Evolutionary conservation across 192 early-diverging fungal genomes (phyloP), one percentile per base, ranked within the genome.

Genomic region (Linnemannia exigua): DNA sequence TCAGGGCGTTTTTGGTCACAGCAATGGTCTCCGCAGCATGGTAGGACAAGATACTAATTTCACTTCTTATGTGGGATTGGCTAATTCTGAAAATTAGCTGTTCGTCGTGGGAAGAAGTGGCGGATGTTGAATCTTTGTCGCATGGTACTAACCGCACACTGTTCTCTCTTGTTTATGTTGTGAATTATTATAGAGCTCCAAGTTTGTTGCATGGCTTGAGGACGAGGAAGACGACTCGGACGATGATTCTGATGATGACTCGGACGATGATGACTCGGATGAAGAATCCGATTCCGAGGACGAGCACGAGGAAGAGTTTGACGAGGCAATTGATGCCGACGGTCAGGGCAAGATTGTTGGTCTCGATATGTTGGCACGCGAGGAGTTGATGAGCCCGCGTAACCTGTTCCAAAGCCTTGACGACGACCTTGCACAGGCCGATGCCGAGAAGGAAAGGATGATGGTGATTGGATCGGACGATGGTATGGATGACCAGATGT

Each of bases 161-260:
- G n/a, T 4, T 47, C 28, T 41, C 9, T 75, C 9, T 51, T 70
- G 25, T 58, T n/a, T n/a, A 54, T 46, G 11, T 38, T 47, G 31
- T 41, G n/a, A n/a, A n/a, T n/a, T n/a, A n/a, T 50, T 63, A 46
- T 80, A 80, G 84, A 86, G 84, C 79, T 79, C 84, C 44, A 86
- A 86, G 66, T 86, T 86, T 86, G 79, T 80, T 36, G 84, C 84
- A 20, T 86, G 84, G 84, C 70, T 86, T 19, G 78, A 86, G 46
- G 84, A 86, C 44, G 81, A 77, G 15, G 74, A 83, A 38, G 81
- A 83, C 1, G 81, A 83, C 15, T 77, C 76, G 22, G 81, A 83
- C 19, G 75, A 72, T 47, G 74, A 70, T 22, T 52, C 52, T 15
- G 72, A 73, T 20, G 72, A 75, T 46, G 74, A 76, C 11, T 51